These are phyloP conservation scores for Gyromitra esculenta DNA, from an alignment of 2,329 filamentous ascomycete species.

Conservation along the genomic window DNA sequence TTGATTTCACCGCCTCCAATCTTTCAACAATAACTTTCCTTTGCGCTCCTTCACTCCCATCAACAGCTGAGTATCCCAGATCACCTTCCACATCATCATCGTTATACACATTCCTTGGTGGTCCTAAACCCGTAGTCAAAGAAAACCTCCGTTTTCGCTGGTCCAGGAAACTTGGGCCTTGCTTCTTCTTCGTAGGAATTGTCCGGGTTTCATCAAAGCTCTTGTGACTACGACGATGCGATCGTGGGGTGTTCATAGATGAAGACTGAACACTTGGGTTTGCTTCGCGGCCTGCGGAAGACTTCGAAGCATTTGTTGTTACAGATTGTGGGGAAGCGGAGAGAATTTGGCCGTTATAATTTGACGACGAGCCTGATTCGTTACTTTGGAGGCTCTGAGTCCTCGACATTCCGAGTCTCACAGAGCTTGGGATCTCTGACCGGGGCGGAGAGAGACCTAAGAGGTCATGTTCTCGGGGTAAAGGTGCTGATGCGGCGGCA, in stretches of 20 bases:
- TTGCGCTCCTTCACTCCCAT: conserved; percentile 89
- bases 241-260: conserved; percentile 52
- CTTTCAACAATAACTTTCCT: conserved; percentile 97
- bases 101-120: conserved; percentile 63
- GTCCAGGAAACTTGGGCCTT: conserved; percentile 37
- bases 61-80: conserved; percentile 90
- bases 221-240: conserved; percentile 43
- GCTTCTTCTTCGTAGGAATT: conserved; percentile 29
- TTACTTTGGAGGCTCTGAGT: conserved; percentile 54
- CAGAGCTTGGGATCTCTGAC: conserved; percentile 58
- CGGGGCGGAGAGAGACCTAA: conserved; percentile 69
- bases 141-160: conserved; percentile 49
- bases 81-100: conserved; percentile 88
- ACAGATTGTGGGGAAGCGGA: conserved; percentile 46
- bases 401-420: conserved; percentile 55
- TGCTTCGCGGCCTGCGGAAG: conserved; percentile 24
- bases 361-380: conserved; percentile 53
- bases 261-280: conserved; percentile 51
- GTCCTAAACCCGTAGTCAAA: conserved; percentile 41
- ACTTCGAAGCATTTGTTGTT: conserved; percentile 32
- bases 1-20: conserved; percentile 92
- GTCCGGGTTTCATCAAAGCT: conserved; percentile 48
- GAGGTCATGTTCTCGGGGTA: conserved; percentile 69
- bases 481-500: conserved; percentile 69
- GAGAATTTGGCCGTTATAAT: conserved; percentile 53